These are phyloP conservation scores for Calonectria naviculata DNA, from an alignment of 2,329 filamentous ascomycete species.

Conservation along the genomic window DNA sequence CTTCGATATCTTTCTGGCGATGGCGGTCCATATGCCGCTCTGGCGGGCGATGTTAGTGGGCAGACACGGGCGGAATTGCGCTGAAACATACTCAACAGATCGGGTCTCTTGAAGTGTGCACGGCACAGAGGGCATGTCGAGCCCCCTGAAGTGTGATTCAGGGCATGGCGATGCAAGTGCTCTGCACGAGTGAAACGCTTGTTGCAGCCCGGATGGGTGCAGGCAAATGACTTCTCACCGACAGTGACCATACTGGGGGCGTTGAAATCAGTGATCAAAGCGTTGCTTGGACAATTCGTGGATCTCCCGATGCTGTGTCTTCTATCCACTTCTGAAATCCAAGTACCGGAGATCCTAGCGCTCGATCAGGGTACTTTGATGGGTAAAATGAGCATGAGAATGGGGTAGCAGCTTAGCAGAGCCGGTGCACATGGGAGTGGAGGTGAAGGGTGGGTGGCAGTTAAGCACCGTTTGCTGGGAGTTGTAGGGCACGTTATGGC, in stretches of 20 bases:
- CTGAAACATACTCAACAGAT: conserved; percentile 52
- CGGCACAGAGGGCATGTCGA: conserved; percentile 69
- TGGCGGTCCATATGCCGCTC: conserved; percentile 68
- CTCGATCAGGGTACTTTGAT: background rate
- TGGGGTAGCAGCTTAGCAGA: conserved; percentile 6
- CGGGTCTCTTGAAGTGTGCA: conserved; percentile 70
- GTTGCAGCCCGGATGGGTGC: conserved; percentile 57
- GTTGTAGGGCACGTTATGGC: background rate
- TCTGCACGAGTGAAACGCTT: conserved; percentile 68
- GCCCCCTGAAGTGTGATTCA: conserved; percentile 66
- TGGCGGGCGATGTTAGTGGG: conserved; percentile 38
- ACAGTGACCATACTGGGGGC: conserved; percentile 16
- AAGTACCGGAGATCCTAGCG: conserved; percentile 6
- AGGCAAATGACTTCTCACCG: conserved; percentile 42
- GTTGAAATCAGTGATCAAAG: conserved; percentile 3
- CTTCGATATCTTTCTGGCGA: conserved; percentile 65
- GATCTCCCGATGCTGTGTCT: conserved; percentile 2
- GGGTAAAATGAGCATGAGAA: conserved; percentile 9
- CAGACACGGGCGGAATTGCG: background rate
- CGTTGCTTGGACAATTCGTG: conserved; percentile 3
- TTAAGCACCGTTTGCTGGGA: background rate
- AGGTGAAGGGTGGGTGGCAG: background rate
- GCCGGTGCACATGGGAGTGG: background rate
- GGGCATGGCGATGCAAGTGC: conserved; percentile 66
- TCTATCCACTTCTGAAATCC: conserved; percentile 22